Conservation (phyloP, 2,329 filamentous ascomycete genomes). For the Salinomyces thailandicus region DNA sequence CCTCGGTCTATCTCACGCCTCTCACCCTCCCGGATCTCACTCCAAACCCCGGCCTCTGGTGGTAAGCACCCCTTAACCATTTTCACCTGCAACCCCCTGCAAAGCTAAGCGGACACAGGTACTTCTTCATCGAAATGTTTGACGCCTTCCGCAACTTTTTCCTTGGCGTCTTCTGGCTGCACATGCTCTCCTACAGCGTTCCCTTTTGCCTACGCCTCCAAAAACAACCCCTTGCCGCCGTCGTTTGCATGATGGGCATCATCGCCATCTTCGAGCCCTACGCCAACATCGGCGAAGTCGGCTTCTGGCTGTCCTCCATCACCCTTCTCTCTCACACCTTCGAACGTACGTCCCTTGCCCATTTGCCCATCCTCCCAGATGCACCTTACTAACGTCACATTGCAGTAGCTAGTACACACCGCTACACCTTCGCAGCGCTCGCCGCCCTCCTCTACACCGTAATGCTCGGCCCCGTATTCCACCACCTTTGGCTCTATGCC, state of each 20-base stretch:
- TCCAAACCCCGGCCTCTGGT: conserved; percentile 93
- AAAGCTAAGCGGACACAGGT: too few species aligned
- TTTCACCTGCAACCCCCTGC: too few species aligned
- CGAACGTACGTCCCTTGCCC: conserved; percentile 48
- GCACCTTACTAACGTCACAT: background rate
- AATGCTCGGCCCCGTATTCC: conserved; percentile 86
- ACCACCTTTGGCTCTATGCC: conserved; percentile 96
- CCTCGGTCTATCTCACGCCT: conserved; percentile 86
- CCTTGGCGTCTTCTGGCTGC: conserved; percentile 94
- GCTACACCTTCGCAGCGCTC: conserved; percentile 80
- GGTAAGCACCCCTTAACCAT: too few species aligned
- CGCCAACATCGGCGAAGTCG: conserved; percentile 81
- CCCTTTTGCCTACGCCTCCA: conserved; percentile 75
- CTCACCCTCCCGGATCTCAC: conserved; percentile 84
- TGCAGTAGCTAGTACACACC: conserved; percentile 54
- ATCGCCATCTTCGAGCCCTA: conserved; percentile 97
- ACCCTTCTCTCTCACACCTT: conserved; percentile 87
- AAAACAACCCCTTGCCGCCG: conserved; percentile 73
- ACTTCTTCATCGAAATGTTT: conserved; percentile 99
- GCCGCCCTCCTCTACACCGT: conserved; percentile 78
- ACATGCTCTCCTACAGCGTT: conserved; percentile 80
- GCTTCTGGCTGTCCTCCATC: conserved; percentile 71
- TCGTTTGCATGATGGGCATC: conserved; percentile 75
- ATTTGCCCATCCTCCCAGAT: background rate
- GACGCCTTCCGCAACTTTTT: conserved; percentile 97